Evolutionary conservation across 176 grass and related monocot species (phyloP).

Genomic region (Panicum miliaceum): DNA sequence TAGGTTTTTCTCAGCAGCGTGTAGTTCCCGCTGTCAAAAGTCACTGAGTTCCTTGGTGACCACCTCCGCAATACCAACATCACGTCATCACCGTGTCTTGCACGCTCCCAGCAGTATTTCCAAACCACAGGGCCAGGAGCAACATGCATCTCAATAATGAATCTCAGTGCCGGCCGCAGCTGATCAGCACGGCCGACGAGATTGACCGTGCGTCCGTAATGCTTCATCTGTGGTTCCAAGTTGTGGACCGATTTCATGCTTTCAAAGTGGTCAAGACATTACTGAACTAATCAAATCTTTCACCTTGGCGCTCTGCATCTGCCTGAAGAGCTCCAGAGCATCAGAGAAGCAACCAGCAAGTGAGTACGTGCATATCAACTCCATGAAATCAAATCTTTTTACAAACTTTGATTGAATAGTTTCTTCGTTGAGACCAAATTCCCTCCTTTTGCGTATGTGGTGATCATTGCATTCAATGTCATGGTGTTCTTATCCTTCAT

Average conservation of each 20-base stretch:
- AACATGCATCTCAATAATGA: slow-evolving; percentile 51
- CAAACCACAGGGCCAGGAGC: slow-evolving; percentile 51
- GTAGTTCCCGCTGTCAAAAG: too few species aligned
- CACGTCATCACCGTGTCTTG: slow-evolving; percentile 24
- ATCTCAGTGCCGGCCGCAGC: slow-evolving; percentile 41
- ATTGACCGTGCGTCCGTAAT: slow-evolving; percentile 53
- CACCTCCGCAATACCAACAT: slow-evolving; percentile 52
- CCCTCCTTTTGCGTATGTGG: slow-evolving; percentile 47
- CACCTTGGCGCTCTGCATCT: slow-evolving; percentile 60
- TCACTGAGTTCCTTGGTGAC: slow-evolving; percentile 44
- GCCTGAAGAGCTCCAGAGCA: slow-evolving; percentile 44
- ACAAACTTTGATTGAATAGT: slow-evolving; percentile 52
- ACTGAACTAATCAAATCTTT: slow-evolving; percentile 44
- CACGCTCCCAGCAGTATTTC: slow-evolving; percentile 59
- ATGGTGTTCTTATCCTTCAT: slow-evolving; percentile 54
- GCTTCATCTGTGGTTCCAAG: slow-evolving; percentile 58
- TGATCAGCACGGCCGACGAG: slow-evolving; percentile 52
- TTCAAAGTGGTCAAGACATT: slow-evolving; percentile 50
- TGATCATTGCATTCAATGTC: slow-evolving; percentile 58
- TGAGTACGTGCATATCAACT: slow-evolving; percentile 59
- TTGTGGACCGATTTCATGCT: slow-evolving; percentile 51
- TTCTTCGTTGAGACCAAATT: slow-evolving; percentile 54
- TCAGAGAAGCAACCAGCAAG: slow-evolving; percentile 56
- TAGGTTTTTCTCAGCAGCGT: too few species aligned
- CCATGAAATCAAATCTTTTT: slow-evolving; percentile 66